A percentile compares a stretch with the other conserved stretches of the same genome.
These are phyloP conservation scores for Hyphodiscus sp. DNA, from an alignment of 2,329 filamentous ascomycete genomes.

Conservation along the genomic window DNA sequence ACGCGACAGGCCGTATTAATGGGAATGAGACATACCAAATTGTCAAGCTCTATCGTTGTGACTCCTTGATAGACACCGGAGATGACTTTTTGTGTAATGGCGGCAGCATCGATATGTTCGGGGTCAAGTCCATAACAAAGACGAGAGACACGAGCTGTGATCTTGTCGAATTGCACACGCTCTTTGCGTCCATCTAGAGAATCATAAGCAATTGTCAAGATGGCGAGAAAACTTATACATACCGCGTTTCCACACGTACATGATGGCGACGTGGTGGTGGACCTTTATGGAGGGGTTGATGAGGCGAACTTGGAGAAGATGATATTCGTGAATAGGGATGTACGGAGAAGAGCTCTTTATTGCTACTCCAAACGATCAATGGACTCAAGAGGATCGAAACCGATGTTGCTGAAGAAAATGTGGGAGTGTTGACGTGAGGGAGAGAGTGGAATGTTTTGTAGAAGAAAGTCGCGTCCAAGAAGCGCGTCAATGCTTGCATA, in stretches of 20 bases:
- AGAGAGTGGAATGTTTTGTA: constrained; percentile 10
- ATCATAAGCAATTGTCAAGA: constrained; percentile 8
- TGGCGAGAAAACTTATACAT: constrained; percentile 15
- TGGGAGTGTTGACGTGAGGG: neutral
- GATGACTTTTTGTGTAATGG: constrained; percentile 99
- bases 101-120: constrained; percentile 92
- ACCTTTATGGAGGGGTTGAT: constrained; percentile 6
- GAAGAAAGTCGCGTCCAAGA: constrained; percentile 8
- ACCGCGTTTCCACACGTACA: constrained; percentile 33
- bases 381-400: neutral
- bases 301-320: constrained; percentile 6
- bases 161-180: constrained; percentile 99
- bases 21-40: constrained; percentile 64
- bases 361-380: neutral
- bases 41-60: constrained; percentile 91
- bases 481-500: constrained; percentile 15
- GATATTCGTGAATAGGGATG: neutral
- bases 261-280: constrained; percentile 18
- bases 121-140: constrained; percentile 96
- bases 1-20: constrained; percentile 16
- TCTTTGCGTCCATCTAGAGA: constrained; percentile 91
- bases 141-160: constrained; percentile 95
- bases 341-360: neutral
- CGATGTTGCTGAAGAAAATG: neutral
- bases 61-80: constrained; percentile 98